Conservation (phyloP, 345 rosid species). For the Aquilaria sinensis region DNA sequence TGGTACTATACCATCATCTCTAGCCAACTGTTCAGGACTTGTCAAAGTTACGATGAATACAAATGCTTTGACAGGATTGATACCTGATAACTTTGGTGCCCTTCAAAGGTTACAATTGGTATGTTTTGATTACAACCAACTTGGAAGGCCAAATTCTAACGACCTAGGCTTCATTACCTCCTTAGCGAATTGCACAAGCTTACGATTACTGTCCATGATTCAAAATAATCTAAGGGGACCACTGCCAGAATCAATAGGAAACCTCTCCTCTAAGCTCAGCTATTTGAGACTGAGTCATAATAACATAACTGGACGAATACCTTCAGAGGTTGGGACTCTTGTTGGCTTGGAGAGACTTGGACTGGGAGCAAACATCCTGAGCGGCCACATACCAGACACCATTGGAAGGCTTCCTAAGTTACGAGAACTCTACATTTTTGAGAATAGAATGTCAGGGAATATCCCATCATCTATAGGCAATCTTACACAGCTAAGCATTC, state of each 20-base stretch:
- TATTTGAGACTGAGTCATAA: not conserved
- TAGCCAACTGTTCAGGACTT: slow-evolving; percentile 22
- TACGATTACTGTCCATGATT: not conserved
- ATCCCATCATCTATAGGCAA: slow-evolving; percentile 15
- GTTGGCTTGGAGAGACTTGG: slow-evolving; percentile 3
- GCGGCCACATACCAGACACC: slow-evolving; percentile 8
- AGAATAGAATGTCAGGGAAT: slow-evolving; percentile 10
- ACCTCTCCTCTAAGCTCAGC: slow-evolving; percentile 5
- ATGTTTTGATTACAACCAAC: not conserved
- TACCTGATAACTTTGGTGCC: slow-evolving; percentile 9
- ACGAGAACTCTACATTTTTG: not conserved
- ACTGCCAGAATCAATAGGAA: slow-evolving; percentile 11
- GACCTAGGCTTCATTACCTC: slow-evolving; percentile 12
- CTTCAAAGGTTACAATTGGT: slow-evolving; percentile 6
- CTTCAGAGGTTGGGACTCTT: slow-evolving; percentile 10
- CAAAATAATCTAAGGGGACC: slow-evolving; percentile 6
- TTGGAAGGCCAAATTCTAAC: slow-evolving; percentile 17
- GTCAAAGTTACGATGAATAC: not conserved
- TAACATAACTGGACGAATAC: slow-evolving; percentile 5
- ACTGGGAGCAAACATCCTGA: not conserved
- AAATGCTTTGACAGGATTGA: slow-evolving; percentile 14
- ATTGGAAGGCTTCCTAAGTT: slow-evolving; percentile 6
- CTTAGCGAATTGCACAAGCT: slow-evolving; percentile 10
- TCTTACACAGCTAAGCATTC: not conserved
- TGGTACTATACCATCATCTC: slow-evolving; percentile 17